These are phyloP conservation scores for Aspergillus fischeri DNA, from an alignment of 2,329 filamentous ascomycete species.

Conservation along the genomic window DNA sequence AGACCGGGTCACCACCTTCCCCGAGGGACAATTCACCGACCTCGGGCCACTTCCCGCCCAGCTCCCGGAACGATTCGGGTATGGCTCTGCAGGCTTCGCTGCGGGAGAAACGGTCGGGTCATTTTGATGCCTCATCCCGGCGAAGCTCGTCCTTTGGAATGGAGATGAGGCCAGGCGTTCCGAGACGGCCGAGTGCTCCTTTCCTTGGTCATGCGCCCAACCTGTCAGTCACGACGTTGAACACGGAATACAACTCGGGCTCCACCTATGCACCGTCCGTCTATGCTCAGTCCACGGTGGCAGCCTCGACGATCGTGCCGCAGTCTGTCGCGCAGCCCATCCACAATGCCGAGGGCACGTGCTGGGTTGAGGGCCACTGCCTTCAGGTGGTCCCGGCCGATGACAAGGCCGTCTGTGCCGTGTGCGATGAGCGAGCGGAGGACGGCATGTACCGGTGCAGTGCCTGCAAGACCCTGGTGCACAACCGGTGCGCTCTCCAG, in stretches of 20 bases:
- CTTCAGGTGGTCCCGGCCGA: slow-evolving; percentile 43
- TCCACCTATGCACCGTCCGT: slow-evolving; percentile 48
- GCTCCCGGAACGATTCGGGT: slow-evolving; percentile 88
- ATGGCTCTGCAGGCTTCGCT: slow-evolving; percentile 81
- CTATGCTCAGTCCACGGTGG: slow-evolving; percentile 49
- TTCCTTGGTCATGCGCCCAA: slow-evolving; percentile 61
- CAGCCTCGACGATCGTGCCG: slow-evolving; percentile 50
- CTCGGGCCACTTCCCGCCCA: slow-evolving; percentile 73
- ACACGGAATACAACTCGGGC: slow-evolving; percentile 35
- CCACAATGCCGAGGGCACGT: slow-evolving; percentile 39
- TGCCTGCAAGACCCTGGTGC: slow-evolving; percentile 49
- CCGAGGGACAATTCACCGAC: slow-evolving; percentile 65
- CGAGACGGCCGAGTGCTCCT: slow-evolving; percentile 63
- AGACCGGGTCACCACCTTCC: slow-evolving; percentile 53
- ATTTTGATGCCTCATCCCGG: slow-evolving; percentile 77
- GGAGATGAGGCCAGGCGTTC: slow-evolving; percentile 57
- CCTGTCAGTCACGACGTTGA: slow-evolving; percentile 43
- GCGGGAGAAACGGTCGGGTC: slow-evolving; percentile 88
- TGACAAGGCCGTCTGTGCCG: slow-evolving; percentile 41
- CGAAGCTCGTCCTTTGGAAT: slow-evolving; percentile 91
- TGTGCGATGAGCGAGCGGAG: slow-evolving; percentile 56
- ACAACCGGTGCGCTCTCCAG: slow-evolving; percentile 56
- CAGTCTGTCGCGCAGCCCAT: slow-evolving; percentile 36
- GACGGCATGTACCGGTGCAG: slow-evolving; percentile 51
- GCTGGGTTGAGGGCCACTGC: slow-evolving; percentile 48